phyloP scores from a whole-genome alignment of 139 green algal genomes.

The Eudorina sp. region DNA sequence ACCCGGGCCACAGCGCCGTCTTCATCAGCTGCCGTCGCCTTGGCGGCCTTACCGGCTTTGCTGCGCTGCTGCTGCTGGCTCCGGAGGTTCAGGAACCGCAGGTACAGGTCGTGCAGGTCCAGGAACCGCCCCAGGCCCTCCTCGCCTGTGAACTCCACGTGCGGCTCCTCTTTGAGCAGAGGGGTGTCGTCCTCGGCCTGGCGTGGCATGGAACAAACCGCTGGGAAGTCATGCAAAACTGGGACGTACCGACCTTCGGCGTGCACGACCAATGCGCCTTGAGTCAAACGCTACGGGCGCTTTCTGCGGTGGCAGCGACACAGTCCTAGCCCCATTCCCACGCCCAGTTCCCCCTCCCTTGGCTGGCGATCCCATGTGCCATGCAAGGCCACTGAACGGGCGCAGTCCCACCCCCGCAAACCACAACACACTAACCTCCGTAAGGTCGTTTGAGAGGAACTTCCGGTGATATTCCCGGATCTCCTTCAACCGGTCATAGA shows the following conservation, averaged over 20 bases:
- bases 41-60: background rate
- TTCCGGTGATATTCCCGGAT: constrained; percentile 87
- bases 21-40: background rate
- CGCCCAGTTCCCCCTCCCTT: no score
- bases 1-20: constrained; percentile 10
- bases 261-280: no score
- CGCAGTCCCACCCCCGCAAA: no score
- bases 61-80: constrained; percentile 61
- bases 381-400: no score
- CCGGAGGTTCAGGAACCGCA: constrained; percentile 86
- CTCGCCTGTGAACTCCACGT: constrained; percentile 89
- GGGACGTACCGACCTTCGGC: no score
- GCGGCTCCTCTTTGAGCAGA: constrained; percentile 69
- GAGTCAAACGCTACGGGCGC: no score
- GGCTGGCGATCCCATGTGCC: no score
- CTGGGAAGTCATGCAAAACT: no score
- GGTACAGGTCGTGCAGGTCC: constrained; percentile 90
- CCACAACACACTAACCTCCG: constrained; percentile 70
- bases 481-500: constrained; percentile 95
- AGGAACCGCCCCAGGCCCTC: constrained; percentile 92
- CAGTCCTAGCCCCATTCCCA: no score
- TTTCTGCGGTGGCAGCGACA: no score
- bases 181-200: constrained; percentile 76
- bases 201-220: background rate
- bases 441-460: constrained; percentile 80